Evolutionary conservation across 768 basidiomycete genomes (phyloP).

Genomic region (Obba rivulosa): DNA sequence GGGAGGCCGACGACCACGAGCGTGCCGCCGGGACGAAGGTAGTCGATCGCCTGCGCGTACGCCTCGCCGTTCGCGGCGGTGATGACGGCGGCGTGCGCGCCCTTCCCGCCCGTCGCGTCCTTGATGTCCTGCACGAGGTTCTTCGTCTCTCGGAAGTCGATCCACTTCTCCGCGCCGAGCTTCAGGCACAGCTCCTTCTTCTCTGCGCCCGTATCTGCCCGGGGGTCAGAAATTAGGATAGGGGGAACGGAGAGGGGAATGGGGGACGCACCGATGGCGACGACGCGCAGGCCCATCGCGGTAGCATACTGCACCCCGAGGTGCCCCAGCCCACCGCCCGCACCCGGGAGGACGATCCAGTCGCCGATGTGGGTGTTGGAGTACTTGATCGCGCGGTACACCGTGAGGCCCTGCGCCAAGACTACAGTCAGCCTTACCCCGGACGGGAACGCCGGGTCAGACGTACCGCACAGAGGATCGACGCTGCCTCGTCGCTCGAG

Average conservation of each 20-base stretch:
- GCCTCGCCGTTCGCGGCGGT: slow-evolving; percentile 43
- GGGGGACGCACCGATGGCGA: slow-evolving; percentile 52
- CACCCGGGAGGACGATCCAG: slow-evolving; percentile 73
- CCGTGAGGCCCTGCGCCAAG: slow-evolving; percentile 61
- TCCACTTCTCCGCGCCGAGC: slow-evolving; percentile 70
- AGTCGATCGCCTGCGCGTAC: slow-evolving; percentile 61
- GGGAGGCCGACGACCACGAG: slow-evolving; percentile 81
- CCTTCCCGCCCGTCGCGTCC: slow-evolving; percentile 56
- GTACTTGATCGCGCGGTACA: slow-evolving; percentile 81
- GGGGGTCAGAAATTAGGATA: neutral
- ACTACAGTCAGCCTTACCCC: neutral
- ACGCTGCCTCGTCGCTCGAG: slow-evolving; percentile 62
- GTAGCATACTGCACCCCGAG: slow-evolving; percentile 81
- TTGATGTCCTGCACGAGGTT: slow-evolving; percentile 64
- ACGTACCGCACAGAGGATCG: slow-evolving; percentile 72
- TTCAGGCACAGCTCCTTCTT: slow-evolving; percentile 56
- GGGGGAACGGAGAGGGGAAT: neutral
- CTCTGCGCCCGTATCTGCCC: slow-evolving; percentile 63
- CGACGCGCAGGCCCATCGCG: slow-evolving; percentile 71
- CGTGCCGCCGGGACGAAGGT: slow-evolving; percentile 66
- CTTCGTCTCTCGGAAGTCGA: slow-evolving; percentile 70
- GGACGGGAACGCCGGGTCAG: neutral
- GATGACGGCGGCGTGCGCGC: slow-evolving; percentile 67
- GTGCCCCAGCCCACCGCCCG: slow-evolving; percentile 81
- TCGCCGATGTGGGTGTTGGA: slow-evolving; percentile 60